Conservation (phyloP, 1,139 yeast genomes). For the Geotrichum candidum region DNA sequence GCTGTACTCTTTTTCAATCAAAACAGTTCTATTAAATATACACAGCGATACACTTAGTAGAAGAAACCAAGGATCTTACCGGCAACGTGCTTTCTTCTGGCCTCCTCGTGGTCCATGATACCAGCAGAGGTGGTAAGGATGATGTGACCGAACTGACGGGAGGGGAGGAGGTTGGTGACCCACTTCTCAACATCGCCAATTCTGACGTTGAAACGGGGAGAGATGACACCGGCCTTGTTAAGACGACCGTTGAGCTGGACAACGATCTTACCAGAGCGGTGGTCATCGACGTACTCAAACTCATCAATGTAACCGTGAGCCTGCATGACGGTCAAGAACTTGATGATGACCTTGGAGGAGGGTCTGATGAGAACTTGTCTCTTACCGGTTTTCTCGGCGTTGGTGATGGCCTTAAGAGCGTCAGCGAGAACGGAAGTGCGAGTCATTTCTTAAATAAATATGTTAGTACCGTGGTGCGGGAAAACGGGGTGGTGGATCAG, state of each 20-base stretch:
- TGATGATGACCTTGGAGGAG: conserved; percentile 96
- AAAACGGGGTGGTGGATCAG: background rate
- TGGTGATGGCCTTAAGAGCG: conserved; percentile 97
- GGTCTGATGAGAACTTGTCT: conserved; percentile 99
- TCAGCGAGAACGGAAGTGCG: conserved; percentile 99
- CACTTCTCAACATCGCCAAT: conserved; percentile 92
- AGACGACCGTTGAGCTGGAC: conserved; percentile 96
- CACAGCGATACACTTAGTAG: conserved; percentile 45
- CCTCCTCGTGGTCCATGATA: conserved; percentile 99
- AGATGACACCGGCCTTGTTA: conserved; percentile 97
- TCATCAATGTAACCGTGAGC: conserved; percentile 99
- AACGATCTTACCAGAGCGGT: conserved; percentile 97
- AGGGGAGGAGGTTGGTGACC: conserved; percentile 96
- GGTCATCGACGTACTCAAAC: conserved; percentile 97
- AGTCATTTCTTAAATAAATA: conserved; percentile 64
- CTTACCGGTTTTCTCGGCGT: conserved; percentile 99
- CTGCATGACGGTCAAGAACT: conserved; percentile 96
- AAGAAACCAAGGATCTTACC: conserved; percentile 97
- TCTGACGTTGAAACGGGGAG: conserved; percentile 97
- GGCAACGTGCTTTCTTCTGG: conserved; percentile 99
- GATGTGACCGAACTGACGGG: conserved; percentile 97
- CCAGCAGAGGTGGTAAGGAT: conserved; percentile 98
- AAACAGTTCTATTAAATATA: conserved; percentile 7
- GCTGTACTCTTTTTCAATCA: background rate
- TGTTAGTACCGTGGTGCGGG: background rate